Conservation (phyloP, 2,329 filamentous ascomycete species). For the Trichoderma oligosporum region DNA sequence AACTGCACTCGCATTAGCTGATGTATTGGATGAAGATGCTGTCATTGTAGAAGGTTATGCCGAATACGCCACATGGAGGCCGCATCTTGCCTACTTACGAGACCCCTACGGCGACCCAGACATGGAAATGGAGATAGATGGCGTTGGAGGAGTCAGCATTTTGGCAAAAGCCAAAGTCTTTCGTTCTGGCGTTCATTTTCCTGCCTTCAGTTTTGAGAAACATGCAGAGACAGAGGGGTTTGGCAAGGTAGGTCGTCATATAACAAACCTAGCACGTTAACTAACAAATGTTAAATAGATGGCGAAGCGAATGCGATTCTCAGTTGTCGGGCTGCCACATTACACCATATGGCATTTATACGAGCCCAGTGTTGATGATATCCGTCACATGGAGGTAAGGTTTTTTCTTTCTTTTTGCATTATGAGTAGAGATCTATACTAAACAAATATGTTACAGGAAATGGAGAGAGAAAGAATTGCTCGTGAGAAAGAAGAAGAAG, state of each 20-base stretch:
- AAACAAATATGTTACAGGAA: slow-evolving; percentile 52
- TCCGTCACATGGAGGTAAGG: slow-evolving; percentile 85
- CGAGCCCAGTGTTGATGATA: slow-evolving; percentile 96
- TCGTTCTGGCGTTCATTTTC: slow-evolving; percentile 91
- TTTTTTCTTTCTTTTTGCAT: neutral
- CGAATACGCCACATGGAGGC: slow-evolving; percentile 97
- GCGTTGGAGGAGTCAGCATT: slow-evolving; percentile 95
- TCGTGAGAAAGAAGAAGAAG: slow-evolving; percentile 64
- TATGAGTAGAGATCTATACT: neutral
- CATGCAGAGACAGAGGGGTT: slow-evolving; percentile 98
- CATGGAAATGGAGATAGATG: slow-evolving; percentile 99
- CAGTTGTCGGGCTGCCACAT: slow-evolving; percentile 90
- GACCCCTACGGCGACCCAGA: slow-evolving; percentile 97
- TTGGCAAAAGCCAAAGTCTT: slow-evolving; percentile 95
- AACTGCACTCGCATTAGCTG: slow-evolving; percentile 86
- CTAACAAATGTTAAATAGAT: slow-evolving; percentile 55
- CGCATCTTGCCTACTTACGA: slow-evolving; percentile 91
- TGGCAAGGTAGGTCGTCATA: slow-evolving; percentile 70
- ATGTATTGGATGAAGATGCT: slow-evolving; percentile 93
- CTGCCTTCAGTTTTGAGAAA: slow-evolving; percentile 97
- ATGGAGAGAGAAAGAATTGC: slow-evolving; percentile 86
- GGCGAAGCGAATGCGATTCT: slow-evolving; percentile 94
- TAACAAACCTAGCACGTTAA: neutral
- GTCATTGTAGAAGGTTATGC: slow-evolving; percentile 99
- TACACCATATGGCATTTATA: slow-evolving; percentile 99